These are phyloP conservation scores for Allomyces macrogynus DNA, from an alignment of 192 early-diverging fungal species.

Conservation along the genomic window DNA sequence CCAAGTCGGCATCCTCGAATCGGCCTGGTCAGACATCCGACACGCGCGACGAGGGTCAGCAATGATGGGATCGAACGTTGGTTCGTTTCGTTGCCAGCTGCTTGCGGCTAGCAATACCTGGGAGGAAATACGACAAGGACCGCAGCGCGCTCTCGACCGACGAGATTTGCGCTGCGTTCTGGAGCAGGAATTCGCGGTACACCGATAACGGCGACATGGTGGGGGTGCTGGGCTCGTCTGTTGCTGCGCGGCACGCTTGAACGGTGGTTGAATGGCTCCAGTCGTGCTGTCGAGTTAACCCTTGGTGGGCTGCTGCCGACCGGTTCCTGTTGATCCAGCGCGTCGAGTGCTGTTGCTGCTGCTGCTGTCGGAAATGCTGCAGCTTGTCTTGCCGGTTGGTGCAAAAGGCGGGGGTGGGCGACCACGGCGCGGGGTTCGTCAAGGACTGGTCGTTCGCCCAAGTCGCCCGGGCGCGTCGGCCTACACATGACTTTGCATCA, in stretches of 20 bases:
- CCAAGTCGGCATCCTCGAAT: slow-evolving; percentile 79
- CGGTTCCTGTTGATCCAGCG: neutral
- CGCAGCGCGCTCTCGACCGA: slow-evolving; percentile 70
- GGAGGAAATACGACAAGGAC: slow-evolving; percentile 74
- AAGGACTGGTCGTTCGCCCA: too few species aligned
- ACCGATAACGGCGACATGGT: slow-evolving; percentile 35
- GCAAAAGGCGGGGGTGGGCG: too few species aligned
- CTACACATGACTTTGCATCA: too few species aligned
- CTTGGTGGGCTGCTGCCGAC: neutral
- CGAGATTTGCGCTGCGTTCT: slow-evolving; percentile 72
- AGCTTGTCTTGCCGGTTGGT: too few species aligned
- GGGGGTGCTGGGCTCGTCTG: neutral
- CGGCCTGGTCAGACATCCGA: slow-evolving; percentile 29
- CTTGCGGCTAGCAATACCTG: too few species aligned
- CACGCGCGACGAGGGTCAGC: neutral
- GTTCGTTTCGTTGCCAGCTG: neutral
- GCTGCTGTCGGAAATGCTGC: too few species aligned
- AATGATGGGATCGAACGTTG: neutral
- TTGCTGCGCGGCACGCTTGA: neutral
- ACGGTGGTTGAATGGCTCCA: neutral
- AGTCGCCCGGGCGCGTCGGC: too few species aligned
- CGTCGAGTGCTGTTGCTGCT: neutral
- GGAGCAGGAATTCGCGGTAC: slow-evolving; percentile 64
- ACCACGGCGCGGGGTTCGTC: too few species aligned
- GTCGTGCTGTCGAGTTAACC: neutral